phyloP scores from a whole-genome alignment of 176 grass and related monocot species.

The Hyparrhenia diplandra region DNA sequence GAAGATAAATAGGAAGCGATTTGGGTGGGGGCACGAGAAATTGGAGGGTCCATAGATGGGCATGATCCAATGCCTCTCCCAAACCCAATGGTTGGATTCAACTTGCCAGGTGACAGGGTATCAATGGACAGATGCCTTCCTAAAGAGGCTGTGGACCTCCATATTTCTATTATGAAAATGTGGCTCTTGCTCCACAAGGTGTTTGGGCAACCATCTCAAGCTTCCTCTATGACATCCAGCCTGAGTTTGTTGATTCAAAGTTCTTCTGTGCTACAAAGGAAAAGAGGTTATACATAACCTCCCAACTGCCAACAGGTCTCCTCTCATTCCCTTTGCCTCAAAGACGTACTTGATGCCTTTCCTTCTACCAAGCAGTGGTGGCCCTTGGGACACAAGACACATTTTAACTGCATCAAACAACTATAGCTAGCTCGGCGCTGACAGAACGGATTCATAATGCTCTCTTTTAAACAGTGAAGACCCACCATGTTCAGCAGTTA shows the following conservation, averaged over 20 bases:
- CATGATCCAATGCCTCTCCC: slow-evolving; percentile 44
- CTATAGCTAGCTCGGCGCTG: slow-evolving; percentile 35
- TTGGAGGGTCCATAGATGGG: slow-evolving; percentile 9
- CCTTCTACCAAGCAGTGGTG: slow-evolving; percentile 43
- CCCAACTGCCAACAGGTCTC: slow-evolving; percentile 41
- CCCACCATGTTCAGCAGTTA: slow-evolving; percentile 26
- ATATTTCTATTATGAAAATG: slow-evolving; percentile 87
- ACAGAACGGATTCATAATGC: slow-evolving; percentile 40
- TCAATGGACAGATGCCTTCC: slow-evolving; percentile 34
- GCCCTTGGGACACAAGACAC: slow-evolving; percentile 72
- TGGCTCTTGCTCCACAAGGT: slow-evolving; percentile 64
- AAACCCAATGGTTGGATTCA: slow-evolving; percentile 74
- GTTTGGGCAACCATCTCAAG: slow-evolving; percentile 58
- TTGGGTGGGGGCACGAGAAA: slow-evolving; percentile 15
- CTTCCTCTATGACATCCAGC: slow-evolving; percentile 61
- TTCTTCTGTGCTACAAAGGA: slow-evolving; percentile 61
- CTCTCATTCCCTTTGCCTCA: slow-evolving; percentile 35
- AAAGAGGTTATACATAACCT: slow-evolving; percentile 87
- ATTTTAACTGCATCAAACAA: slow-evolving; percentile 87
- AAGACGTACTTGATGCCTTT: slow-evolving; percentile 62
- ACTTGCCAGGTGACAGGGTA: slow-evolving; percentile 39
- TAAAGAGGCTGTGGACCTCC: slow-evolving; percentile 46
- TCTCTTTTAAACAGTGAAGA: slow-evolving; percentile 27
- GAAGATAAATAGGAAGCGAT: slow-evolving; percentile 38
- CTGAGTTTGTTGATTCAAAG: slow-evolving; percentile 87